phyloP scores from a whole-genome alignment of 257 asterid genomes.

The Knoxia roxburghii region DNA sequence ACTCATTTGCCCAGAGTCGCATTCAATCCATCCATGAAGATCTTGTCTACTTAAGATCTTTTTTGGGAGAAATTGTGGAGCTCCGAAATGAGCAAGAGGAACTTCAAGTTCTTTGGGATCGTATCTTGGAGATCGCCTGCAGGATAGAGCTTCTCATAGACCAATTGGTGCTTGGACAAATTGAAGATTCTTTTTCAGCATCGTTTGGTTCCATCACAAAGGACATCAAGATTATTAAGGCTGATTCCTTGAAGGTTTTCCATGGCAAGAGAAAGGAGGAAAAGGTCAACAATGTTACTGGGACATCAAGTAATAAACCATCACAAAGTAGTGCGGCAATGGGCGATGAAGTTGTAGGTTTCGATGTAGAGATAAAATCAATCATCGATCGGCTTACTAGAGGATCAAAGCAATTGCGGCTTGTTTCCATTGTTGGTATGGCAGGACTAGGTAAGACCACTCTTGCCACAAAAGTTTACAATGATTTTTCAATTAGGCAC shows the following conservation, averaged over 20 bases:
- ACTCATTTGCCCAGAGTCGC: neutral
- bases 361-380: neutral
- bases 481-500: neutral
- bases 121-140: neutral
- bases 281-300: neutral
- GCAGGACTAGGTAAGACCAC: neutral
- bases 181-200: neutral
- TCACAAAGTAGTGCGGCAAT: neutral
- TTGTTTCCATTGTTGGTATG: neutral
- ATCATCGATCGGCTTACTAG: neutral
- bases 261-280: neutral
- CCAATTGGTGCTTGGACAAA: neutral
- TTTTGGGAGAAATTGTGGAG: neutral
- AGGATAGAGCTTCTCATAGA: neutral
- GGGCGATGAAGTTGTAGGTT: neutral
- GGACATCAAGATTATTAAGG: neutral
- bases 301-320: neutral
- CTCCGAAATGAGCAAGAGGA: neutral
- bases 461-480: neutral
- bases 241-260: neutral
- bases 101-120: neutral
- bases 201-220: neutral
- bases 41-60: neutral
- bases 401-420: neutral
- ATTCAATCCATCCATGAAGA: neutral